Conservation (phyloP, 139 green algal species). For the Protoeuglena noctilucae region DNA sequence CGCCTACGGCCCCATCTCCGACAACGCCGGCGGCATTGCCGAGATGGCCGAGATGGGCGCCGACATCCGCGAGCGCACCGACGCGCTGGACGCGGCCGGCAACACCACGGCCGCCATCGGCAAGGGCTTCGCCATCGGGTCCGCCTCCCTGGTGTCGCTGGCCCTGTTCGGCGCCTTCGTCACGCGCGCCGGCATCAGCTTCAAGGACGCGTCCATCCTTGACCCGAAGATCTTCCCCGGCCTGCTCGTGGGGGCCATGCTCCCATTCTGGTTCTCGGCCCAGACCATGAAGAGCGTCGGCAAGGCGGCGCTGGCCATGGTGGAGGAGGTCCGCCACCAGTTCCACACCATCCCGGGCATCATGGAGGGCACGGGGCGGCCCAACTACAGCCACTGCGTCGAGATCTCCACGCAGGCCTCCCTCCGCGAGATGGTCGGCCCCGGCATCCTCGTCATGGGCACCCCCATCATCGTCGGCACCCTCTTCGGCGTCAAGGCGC, state of each 20-base stretch:
- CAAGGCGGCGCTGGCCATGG: constrained; percentile 74
- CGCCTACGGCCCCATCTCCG: constrained; percentile 88
- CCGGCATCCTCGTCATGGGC: constrained; percentile 79
- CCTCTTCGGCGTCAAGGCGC: constrained; percentile 49
- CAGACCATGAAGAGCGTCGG: constrained; percentile 98
- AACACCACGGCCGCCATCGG: constrained; percentile 98
- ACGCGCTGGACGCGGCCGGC: constrained; percentile 86
- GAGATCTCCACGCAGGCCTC: constrained; percentile 82
- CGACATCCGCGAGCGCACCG: constrained; percentile 90
- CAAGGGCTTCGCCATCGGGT: constrained; percentile 97
- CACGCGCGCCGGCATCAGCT: constrained; percentile 61
- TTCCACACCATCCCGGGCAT: constrained; percentile 84
- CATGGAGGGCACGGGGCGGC: constrained; percentile 79
- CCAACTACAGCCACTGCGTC: constrained; percentile 76
- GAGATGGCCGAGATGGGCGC: constrained; percentile 97
- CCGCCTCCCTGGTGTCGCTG: constrained; percentile 89
- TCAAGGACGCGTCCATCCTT: constrained; percentile 73
- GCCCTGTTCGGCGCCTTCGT: constrained; percentile 93
- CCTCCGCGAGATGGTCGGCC: constrained; percentile 83
- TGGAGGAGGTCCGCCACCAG: constrained; percentile 75
- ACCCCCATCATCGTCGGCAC: constrained; percentile 66
- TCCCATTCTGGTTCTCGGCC: constrained; percentile 93
- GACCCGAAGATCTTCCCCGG: constrained; percentile 76
- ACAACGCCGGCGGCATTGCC: constrained; percentile 92
- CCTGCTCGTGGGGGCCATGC: constrained; percentile 87